Evolutionary conservation across 2,329 filamentous ascomycete genomes (phyloP).

Genomic region (Thielaviopsis ethacetica): DNA sequence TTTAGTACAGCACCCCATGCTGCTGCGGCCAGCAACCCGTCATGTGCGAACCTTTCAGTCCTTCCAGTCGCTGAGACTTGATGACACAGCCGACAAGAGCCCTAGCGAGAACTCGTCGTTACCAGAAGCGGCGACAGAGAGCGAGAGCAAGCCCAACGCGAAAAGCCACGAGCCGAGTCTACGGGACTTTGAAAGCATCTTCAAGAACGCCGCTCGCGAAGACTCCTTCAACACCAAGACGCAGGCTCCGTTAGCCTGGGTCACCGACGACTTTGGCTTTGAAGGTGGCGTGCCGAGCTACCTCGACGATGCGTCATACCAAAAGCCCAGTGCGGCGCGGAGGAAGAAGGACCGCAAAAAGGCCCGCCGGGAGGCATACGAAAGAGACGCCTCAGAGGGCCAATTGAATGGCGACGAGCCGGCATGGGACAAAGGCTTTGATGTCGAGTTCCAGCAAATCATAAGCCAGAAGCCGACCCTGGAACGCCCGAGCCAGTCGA

Average conservation of each 20-base stretch:
- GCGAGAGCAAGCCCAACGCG: neutral
- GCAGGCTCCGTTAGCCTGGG: slow-evolving; percentile 2
- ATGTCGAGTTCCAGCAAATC: neutral
- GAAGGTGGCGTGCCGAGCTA: neutral
- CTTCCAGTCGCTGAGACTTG: neutral
- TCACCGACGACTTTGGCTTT: slow-evolving; percentile 10
- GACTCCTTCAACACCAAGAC: slow-evolving; percentile 1
- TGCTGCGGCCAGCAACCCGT: neutral
- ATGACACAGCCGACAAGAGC: neutral
- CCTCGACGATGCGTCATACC: neutral
- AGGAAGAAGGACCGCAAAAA: neutral
- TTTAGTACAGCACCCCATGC: neutral
- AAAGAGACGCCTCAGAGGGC: neutral
- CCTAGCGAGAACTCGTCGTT: neutral
- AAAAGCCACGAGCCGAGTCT: neutral
- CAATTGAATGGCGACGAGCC: neutral
- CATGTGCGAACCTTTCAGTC: neutral
- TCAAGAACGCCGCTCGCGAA: neutral
- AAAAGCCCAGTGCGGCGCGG: neutral
- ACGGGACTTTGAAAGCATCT: slow-evolving; percentile 4
- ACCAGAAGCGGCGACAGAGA: neutral
- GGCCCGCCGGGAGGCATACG: slow-evolving; percentile 1
- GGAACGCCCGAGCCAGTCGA: neutral
- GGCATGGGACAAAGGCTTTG: neutral
- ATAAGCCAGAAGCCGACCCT: neutral